Conservation (phyloP, 2,329 filamentous ascomycete genomes). For the Shiraia bambusicola region DNA sequence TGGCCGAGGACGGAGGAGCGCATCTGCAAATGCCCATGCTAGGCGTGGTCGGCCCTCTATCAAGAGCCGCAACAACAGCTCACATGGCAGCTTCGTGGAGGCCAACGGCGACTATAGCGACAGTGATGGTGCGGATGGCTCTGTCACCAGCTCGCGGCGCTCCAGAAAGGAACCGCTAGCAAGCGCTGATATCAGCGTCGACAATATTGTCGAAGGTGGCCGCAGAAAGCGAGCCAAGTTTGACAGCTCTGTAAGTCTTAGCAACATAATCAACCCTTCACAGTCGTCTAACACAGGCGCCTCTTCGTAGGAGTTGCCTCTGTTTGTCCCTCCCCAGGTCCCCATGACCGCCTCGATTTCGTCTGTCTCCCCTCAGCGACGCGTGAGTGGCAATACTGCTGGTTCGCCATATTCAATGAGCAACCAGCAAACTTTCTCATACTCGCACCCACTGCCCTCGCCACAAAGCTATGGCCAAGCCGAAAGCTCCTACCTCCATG, state of each 20-base stretch:
- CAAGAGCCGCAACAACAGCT: conserved; percentile 67
- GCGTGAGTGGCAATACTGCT: conserved; percentile 70
- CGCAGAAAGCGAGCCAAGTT: conserved; percentile 91
- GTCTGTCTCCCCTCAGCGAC: conserved; percentile 90
- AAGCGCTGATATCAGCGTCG: conserved; percentile 94
- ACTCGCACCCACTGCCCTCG: conserved; percentile 76
- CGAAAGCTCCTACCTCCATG: conserved; percentile 41
- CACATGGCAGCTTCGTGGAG: conserved; percentile 62
- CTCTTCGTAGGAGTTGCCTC: conserved; percentile 75
- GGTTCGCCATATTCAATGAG: conserved; percentile 73
- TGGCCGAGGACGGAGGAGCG: conserved; percentile 72
- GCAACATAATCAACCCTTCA: conserved; percentile 6
- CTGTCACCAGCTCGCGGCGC: conserved; percentile 69
- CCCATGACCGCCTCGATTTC: conserved; percentile 93
- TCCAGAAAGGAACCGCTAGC: conserved; percentile 80
- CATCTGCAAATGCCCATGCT: conserved; percentile 66
- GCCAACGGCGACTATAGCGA: conserved; percentile 73
- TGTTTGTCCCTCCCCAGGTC: conserved; percentile 80
- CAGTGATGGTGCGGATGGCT: conserved; percentile 77
- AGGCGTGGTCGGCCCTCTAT: conserved; percentile 63
- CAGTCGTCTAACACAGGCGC: conserved; percentile 26
- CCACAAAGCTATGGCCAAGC: conserved; percentile 69
- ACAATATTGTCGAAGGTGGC: conserved; percentile 97
- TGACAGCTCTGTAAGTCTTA: conserved; percentile 86
- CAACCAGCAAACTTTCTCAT: conserved; percentile 77